These are phyloP conservation scores for Bigelowiella natans DNA, from an alignment of 78 protist genomes.

Conservation along the genomic window DNA sequence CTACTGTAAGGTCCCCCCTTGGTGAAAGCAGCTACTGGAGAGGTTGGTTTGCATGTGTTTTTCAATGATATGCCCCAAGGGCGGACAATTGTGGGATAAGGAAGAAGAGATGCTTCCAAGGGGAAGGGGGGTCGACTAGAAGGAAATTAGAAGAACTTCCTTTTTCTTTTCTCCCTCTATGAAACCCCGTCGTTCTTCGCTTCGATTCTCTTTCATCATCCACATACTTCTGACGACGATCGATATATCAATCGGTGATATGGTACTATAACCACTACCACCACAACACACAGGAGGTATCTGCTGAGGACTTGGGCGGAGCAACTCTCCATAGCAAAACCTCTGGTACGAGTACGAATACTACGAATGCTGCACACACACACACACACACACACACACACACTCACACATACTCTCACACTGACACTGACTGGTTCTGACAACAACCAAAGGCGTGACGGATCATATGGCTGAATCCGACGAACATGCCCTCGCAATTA, in stretches of 20 bases:
- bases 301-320: slow-evolving; percentile 80
- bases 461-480: slow-evolving; percentile 86
- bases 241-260: too few relatives aligned
- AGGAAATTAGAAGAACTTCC: too few relatives aligned
- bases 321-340: slow-evolving; percentile 79
- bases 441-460: slow-evolving; percentile 38
- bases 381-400: neutral
- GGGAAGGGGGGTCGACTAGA: too few relatives aligned
- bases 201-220: too few relatives aligned
- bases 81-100: too few relatives aligned
- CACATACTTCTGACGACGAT: too few relatives aligned
- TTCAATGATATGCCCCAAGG: neutral
- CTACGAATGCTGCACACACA: neutral
- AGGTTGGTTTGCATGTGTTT: neutral
- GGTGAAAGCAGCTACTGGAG: slow-evolving; percentile 89
- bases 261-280: too few relatives aligned
- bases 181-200: too few relatives aligned
- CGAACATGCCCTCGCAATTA: slow-evolving; percentile 64
- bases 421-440: neutral
- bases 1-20: slow-evolving; percentile 92
- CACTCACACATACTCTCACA: neutral
- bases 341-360: slow-evolving; percentile 49
- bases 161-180: too few relatives aligned
- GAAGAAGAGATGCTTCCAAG: too few relatives aligned
- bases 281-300: neutral